Evolutionary conservation across 2,329 filamentous ascomycete species (phyloP), one percentile per base, ranked within the genome.

Genomic region (Allantophomopsis lycopodina): DNA sequence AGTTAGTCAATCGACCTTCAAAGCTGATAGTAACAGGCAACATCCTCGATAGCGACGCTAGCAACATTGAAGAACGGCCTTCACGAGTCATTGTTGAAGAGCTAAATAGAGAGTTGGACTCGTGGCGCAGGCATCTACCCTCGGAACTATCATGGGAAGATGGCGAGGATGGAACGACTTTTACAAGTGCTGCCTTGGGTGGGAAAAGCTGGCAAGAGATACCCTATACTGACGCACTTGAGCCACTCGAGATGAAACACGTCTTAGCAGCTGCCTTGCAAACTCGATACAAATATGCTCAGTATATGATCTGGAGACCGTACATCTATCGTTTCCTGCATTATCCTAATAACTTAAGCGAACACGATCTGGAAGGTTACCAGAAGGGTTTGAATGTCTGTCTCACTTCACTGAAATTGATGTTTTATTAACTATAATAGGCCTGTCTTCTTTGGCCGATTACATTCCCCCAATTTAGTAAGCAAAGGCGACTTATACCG

Each of bases 301-400:
- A 42, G 17, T 42, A 42, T 17, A 20, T 42, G 5, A 35, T 42
- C 23, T 42, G 37, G 32, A 14, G 40, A 16, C 40, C 40, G 6
- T 42, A 39, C 20, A 31, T 42, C 10, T 42, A 42, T 34, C 31
- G 36, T 23, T 14, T 39, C 11, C 21, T 42, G n/a, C 40, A 42
- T 23, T 39, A 31, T 36, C 40, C 36, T 23, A 16, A 8, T 7
- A 20, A 23, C 10, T n/a, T 32, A 28, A 15, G 31, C n/a, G 15
- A 20, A n/a, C 31, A 34, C 23, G 28, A 35, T 20, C n/a, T 21
- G 20, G 16, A 38, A 13, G 23, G 10, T 12, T 38, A 17, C 28
- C 16, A 11, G 15, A 20, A 35, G 5, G 18, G 18, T 34, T n/a
- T 39, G 5, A 34, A 39, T 31, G 38, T 35, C 14, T 38, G 30